Evolutionary conservation across 257 asterid genomes (phyloP), one percentile per base, ranked within the genome.

Genomic region (Striga asiatica): DNA sequence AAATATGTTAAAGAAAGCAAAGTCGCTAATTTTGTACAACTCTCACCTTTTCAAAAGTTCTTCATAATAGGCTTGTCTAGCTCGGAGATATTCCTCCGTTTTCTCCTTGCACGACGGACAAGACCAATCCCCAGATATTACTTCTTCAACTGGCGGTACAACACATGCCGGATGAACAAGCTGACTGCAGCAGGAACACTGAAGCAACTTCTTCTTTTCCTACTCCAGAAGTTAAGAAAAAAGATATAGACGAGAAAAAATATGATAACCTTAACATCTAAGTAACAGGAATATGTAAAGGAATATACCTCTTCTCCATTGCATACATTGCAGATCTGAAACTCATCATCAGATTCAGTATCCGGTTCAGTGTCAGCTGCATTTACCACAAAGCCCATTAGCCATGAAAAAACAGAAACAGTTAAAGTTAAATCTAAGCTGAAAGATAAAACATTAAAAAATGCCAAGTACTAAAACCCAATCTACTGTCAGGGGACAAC

Each of bases 201-300:
- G 98, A 60, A 92, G 84, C 83, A 92, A 76, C 62, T 88, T 88
- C 80, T 80, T 84, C 74, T 88, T 82, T 79, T 82, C 98, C 98
- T 92, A 70, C 67, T 66, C 28, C 64, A 48, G 22, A 43, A 35
- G 21, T 24, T 12, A 23, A 49, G 21, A 61, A 24, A 3, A 37
- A 43, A 55, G 12, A 38, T 0, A 51, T 35, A 17, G 27, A 38
- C 2, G 10, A 23, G 54, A 34, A 56, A 51, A 56, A 17, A 65
- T 14, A 21, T 42, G 24, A 11, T 43, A 28, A 32, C 45, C 37
- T 56, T 51, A 27, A 18, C 39, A 54, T 39, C 31, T 54, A 63
- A 50, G 28, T 22, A 21, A 38, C 54, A 50, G 14, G 27, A 53
- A 58, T 22, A 53, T 8, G 4, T 52, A 29, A 62, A 53, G 57